phyloP scores from a whole-genome alignment of 306 rosid species.

The Parietaria judaica region DNA sequence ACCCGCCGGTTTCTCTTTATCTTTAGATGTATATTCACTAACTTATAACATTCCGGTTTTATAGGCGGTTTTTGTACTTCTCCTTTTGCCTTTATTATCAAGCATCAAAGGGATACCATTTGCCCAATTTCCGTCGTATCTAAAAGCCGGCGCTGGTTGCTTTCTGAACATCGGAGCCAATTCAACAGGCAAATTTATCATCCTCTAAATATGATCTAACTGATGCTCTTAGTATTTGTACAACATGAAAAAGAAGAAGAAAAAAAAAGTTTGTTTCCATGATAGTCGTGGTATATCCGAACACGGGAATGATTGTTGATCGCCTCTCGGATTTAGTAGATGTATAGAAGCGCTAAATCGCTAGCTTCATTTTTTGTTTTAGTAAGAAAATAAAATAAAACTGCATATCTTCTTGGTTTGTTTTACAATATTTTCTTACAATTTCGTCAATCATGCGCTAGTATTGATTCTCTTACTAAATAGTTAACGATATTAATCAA shows the following conservation, averaged over 20 bases:
- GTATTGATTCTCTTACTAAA: no score
- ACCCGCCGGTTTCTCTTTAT: constrained; percentile 8
- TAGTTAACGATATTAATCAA: neutral
- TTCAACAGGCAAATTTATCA: constrained; percentile 34
- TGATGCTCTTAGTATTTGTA: neutral
- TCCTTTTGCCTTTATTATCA: constrained; percentile 66
- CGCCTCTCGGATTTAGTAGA: no score
- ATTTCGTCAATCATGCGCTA: no score
- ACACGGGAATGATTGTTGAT: no score
- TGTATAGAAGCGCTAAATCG: no score
- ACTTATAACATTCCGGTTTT: neutral
- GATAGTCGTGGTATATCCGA: no score
- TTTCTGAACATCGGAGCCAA: constrained; percentile 62
- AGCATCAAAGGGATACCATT: constrained; percentile 69
- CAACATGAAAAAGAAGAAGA: no score
- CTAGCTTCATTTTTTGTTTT: no score
- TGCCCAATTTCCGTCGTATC: constrained; percentile 65
- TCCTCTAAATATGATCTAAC: neutral
- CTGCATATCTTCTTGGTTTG: no score
- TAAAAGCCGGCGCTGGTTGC: constrained; percentile 67
- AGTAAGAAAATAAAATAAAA: no score
- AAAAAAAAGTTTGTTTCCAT: no score
- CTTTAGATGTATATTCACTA: neutral
- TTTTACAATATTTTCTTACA: no score
- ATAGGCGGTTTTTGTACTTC: constrained; percentile 75